Evolutionary conservation across 148 eudicot genomes (phyloP).

Genomic region (Spergularia marina): DNA sequence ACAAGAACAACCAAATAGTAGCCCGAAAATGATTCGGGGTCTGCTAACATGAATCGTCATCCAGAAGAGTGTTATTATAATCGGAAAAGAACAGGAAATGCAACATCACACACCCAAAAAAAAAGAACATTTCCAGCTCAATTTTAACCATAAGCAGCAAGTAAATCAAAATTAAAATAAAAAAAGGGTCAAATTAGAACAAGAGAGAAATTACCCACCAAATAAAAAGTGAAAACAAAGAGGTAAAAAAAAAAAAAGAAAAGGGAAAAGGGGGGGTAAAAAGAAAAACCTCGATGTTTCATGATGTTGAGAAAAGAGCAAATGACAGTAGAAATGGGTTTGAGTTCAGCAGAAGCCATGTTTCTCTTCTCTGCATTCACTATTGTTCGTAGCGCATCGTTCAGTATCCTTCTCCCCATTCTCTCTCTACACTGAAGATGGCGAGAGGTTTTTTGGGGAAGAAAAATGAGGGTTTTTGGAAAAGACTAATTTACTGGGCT

Average conservation of each 20-base stretch:
- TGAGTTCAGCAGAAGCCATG: conserved; percentile 58
- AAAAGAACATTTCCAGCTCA: conserved; percentile 2
- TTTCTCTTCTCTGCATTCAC: conserved; percentile 83
- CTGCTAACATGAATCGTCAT: too few species aligned
- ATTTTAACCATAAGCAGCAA: not conserved
- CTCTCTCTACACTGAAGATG: not conserved
- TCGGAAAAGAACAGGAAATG: not conserved
- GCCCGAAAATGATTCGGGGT: too few species aligned
- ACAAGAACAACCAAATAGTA: too few species aligned
- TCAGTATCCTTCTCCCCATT: conserved; percentile 79
- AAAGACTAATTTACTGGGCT: not conserved
- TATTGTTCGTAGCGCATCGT: conserved; percentile 72
- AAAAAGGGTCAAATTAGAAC: not conserved
- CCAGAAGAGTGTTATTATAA: not conserved
- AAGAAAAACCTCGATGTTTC: conserved; percentile 67
- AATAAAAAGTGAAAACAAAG: not conserved
- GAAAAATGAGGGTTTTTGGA: conserved; percentile 7
- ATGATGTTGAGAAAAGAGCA: conserved; percentile 75
- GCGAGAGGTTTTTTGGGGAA: conserved; percentile 1
- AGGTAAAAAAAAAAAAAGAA: not conserved
- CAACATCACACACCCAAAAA: not conserved
- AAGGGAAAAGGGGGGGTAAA: too few species aligned
- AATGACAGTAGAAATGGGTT: conserved; percentile 66
- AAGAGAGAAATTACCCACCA: not conserved
- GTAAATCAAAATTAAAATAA: not conserved